Percentiles rank a stretch among this genome's conserved stretches.
Conservation (phyloP, 257 asterid species). For the Eustoma russellianum region DNA sequence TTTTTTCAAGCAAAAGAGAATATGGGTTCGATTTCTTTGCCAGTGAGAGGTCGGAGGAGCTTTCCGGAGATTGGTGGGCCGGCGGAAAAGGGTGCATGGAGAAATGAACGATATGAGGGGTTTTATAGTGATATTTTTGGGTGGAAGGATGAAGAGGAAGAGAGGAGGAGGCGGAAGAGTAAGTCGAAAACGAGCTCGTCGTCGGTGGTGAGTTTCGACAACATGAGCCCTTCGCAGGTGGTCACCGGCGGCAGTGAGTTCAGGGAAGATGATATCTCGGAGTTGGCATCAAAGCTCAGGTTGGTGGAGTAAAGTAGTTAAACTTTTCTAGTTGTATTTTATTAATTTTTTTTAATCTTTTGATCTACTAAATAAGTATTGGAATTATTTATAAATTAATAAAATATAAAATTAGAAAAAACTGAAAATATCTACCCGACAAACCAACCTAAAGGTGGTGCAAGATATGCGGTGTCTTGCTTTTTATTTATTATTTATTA, state of each 20-base stretch:
- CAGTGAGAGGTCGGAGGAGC: slow-evolving; percentile 32
- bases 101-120: slow-evolving; percentile 28
- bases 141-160: slow-evolving; percentile 37
- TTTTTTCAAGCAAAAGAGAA: slow-evolving; percentile 41
- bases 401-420: too few relatives aligned
- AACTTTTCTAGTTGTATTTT: too few relatives aligned
- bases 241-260: slow-evolving; percentile 14
- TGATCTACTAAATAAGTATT: too few relatives aligned
- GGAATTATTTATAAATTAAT: too few relatives aligned
- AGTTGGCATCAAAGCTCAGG: slow-evolving; percentile 62
- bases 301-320: slow-evolving; percentile 1
- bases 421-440: too few relatives aligned
- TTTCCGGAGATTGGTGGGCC: slow-evolving; percentile 70
- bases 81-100: slow-evolving; percentile 12
- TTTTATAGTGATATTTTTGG: slow-evolving; percentile 63
- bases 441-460: too few relatives aligned
- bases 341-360: neutral
- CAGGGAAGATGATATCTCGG: slow-evolving; percentile 37
- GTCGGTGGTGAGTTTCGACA: slow-evolving; percentile 64
- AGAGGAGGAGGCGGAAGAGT: slow-evolving; percentile 41
- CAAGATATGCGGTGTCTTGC: too few relatives aligned
- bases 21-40: slow-evolving; percentile 6
- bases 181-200: slow-evolving; percentile 55
- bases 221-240: slow-evolving; percentile 65
- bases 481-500: too few relatives aligned